Evolutionary conservation across 2,329 filamentous ascomycete genomes (phyloP), one percentile per base, ranked within the genome.

Genomic region (Colletotrichum melonis): DNA sequence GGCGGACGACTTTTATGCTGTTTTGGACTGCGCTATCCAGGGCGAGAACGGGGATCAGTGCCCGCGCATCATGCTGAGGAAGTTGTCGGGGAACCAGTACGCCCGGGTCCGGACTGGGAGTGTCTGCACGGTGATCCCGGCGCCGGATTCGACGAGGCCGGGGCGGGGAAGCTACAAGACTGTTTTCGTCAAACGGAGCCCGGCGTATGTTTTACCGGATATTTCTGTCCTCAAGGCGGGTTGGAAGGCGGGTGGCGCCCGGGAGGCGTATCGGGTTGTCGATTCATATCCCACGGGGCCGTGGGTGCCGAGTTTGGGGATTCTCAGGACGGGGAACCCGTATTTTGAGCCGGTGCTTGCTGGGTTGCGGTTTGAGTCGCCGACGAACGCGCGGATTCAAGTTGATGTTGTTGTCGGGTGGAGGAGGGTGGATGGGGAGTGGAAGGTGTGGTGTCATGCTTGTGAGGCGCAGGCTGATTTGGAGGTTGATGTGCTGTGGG

Each of bases 71-170:
- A 30, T 63, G 38, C 42, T 63, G 9, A 24, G 38, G 11, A 26
- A 28, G 59, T 9, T 63, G 14, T 38, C 26, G 19, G 42, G 59
- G 6, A 52, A 63, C 26, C 59, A 63, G 38, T 63, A 52, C 19
- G 59, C 42, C 42, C 46, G 42, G n/a, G 59, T 63, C 19, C 59
- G n/a, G 26, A 52, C 24, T 19, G 42, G 59, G 38, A 63, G 26
- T 3, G 42, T 63, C 5, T 63, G 38, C 26, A 63, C 42, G 26
- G 38, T 12, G 24, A 63, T 52, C 26, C 42, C 42, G 26, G 59
- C 42, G 59, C 59, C 59, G 59, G 42, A 63, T 28, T 63, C 59
- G 24, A 32, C 59, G 38, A 63, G 46, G 42, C 59, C 59, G 1
- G 59, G 42, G 19, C 16, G 59, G 42, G 59, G 59, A 1, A 8